Evolutionary conservation across 148 eudicot species (phyloP), one percentile per base, ranked within the genome.

Genomic region (Fagopyrum esculentum): DNA sequence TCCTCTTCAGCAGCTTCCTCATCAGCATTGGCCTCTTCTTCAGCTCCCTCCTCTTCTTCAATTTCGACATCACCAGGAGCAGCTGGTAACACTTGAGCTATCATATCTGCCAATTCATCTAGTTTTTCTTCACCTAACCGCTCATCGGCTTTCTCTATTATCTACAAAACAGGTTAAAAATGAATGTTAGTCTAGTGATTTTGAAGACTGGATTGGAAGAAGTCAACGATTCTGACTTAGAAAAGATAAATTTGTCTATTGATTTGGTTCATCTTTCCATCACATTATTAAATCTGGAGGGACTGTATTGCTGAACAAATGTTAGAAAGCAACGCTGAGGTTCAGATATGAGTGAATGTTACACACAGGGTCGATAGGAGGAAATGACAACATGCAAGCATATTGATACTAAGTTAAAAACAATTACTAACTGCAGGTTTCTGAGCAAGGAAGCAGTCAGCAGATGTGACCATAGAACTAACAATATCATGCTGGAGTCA

Each of bases 71-170:
- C 76, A 12, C 61, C 56, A 16, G 89, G 85, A 68, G 78, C 84
- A 16, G 85, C 77, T 46, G 96, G 93, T 75, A 93, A 81, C 68
- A 89, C 77, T 78, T 84, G 74, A 16, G 13, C 72, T 49, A 89
- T 77, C 76, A 86, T 69, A 73, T 86, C 86, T 15, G 71, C 75
- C 69, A 92, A 72, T 63, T 84, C 85, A 2, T 75, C 82, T 15
- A 79, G 29, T 7, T 60, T 63, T 6, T 77, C 86, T 30, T 80
- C 35, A n/a, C 73, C 87, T 50, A 85, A 35, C 29, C 96, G 96
- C 5, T n/a, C 4, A 1, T 86, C 91, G 29, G 57, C 74, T 43
- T 82, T 71, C 73, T 86, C 89, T 56, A 90, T 75, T 6, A 88
- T 75, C 97, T 92, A 80, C 2, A 64, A 57, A 61, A 46, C 64